phyloP scores from a whole-genome alignment of 2,329 filamentous ascomycete genomes.

The Beauveria australis region DNA sequence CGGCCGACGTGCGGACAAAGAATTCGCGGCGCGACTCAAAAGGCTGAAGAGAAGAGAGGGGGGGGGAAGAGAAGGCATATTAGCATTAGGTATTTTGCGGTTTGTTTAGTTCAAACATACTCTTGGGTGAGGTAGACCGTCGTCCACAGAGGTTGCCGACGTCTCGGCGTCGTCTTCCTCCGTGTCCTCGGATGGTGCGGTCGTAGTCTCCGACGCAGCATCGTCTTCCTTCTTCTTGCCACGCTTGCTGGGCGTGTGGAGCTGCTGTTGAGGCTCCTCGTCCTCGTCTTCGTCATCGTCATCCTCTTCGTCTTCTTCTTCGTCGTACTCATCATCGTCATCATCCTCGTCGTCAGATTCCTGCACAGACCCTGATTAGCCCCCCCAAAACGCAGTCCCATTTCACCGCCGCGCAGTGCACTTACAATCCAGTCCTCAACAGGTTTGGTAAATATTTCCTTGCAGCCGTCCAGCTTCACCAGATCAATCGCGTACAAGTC shows the following conservation, averaged over 20 bases:
- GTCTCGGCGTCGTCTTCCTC: slow-evolving; percentile 42
- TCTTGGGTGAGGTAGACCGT: slow-evolving; percentile 64
- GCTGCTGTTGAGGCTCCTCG: slow-evolving; percentile 33
- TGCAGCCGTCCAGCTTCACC: slow-evolving; percentile 90
- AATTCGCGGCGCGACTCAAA: slow-evolving; percentile 91
- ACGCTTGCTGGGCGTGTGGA: slow-evolving; percentile 44
- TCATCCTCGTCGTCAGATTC: slow-evolving; percentile 53
- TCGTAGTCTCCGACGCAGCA: slow-evolving; percentile 24
- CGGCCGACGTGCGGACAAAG: slow-evolving; percentile 75
- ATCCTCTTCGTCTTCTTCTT: slow-evolving; percentile 37
- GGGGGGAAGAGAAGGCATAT: not conserved
- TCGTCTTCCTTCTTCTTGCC: slow-evolving; percentile 46
- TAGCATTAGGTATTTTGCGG: not conserved
- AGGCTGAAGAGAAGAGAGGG: slow-evolving; percentile 40
- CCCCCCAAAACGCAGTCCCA: slow-evolving; percentile 25
- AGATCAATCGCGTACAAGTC: slow-evolving; percentile 90
- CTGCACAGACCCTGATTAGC: slow-evolving; percentile 28
- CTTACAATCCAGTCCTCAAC: slow-evolving; percentile 73
- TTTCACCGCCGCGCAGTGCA: slow-evolving; percentile 3
- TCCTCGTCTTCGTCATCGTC: slow-evolving; percentile 43
- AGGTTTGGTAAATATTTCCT: slow-evolving; percentile 79
- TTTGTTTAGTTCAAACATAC: slow-evolving; percentile 27
- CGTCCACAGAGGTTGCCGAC: slow-evolving; percentile 50
- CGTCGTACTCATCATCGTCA: slow-evolving; percentile 47
- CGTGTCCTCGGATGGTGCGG: slow-evolving; percentile 17